Evolutionary conservation across 345 rosid genomes (phyloP), one percentile per base, ranked within the genome.

Genomic region (Diplotaxis tenuifolia): DNA sequence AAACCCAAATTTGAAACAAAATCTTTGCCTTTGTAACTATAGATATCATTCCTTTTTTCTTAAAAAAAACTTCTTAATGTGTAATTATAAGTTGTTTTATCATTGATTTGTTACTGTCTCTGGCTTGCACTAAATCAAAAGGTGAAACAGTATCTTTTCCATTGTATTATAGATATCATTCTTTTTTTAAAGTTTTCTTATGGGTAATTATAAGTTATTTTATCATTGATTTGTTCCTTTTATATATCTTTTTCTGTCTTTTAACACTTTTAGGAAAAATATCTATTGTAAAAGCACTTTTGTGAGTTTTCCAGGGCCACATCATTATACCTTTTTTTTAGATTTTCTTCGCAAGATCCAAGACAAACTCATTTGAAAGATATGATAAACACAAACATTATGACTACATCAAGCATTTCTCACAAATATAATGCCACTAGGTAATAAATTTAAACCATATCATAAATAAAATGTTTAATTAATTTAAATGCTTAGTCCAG

Each of bases 311-410:
- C 71, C 47, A 10, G 4, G 22, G 19, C 50, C 0, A 25, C 50
- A 75, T 60, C 23, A 67, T 67, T 34, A 50, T 9, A 18, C 62
- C 50, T 47, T 53, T 34, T 52, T 47, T 53, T 25, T 52, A 50
- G 67, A 21, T 57, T 57, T 57, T 58, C 25, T 66, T 58, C 9
- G 53, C 19, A 66, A 25, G 72, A 74, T 66, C 60, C 60, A 74
- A 74, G 66, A 47, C 28, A 65, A 42, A 73, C 49, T 56, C 71
- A 67, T 47, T 67, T 47, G n/a, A 67, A 21, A 22, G 60, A 32
- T 16, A 45, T 58, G 61, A 65, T 62, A 38, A 38, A 55, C 38
- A 19, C 22, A 25, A n/a, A n/a, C 57, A 74, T 58, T 65, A 59
- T 6, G 25, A 54, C 45, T 29, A 31, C 4, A 63, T 12, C 38